Percentiles rank a stretch among this genome's conserved stretches.
Evolutionary conservation across 2,329 filamentous ascomycete species (phyloP).

Genomic region (Xylaria sp.): DNA sequence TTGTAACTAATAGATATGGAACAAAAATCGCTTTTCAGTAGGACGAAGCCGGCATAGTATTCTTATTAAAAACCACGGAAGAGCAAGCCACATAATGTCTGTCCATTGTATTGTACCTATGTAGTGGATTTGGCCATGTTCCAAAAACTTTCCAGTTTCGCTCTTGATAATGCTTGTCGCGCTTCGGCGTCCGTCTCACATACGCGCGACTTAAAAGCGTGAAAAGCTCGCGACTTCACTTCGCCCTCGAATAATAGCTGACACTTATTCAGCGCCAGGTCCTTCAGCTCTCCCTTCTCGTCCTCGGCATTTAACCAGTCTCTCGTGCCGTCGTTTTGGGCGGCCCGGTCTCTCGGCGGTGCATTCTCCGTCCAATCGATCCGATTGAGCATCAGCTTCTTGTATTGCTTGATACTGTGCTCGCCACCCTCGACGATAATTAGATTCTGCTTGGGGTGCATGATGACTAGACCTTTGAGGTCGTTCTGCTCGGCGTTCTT

Average conservation of each 20-base stretch:
- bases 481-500: conserved; percentile 91
- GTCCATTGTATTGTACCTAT: conserved; percentile 38
- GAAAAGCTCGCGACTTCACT: conserved; percentile 80
- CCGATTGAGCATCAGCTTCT: conserved; percentile 91
- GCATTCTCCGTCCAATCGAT: conserved; percentile 95
- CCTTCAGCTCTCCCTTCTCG: conserved; percentile 80
- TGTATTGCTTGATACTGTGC: conserved; percentile 84
- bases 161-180: conserved; percentile 78
- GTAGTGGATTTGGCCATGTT: conserved; percentile 76
- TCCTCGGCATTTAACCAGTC: conserved; percentile 84
- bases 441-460: conserved; percentile 88
- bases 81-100: background rate
- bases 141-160: conserved; percentile 97
- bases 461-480: conserved; percentile 88
- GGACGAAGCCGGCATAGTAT: conserved; percentile 2
- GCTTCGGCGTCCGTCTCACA: conserved; percentile 93
- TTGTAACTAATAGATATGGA: conserved; percentile 2
- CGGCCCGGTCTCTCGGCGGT: conserved; percentile 70
- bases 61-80: background rate
- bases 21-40: background rate
- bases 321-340: conserved; percentile 67
- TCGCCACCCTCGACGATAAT: conserved; percentile 92
- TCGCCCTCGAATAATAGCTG: conserved; percentile 91
- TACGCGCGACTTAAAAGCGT: conserved; percentile 88
- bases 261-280: conserved; percentile 84